Evolutionary conservation across 345 rosid genomes (phyloP), one percentile per base, ranked within the genome.

Genomic region (Eutrema yunnanense): DNA sequence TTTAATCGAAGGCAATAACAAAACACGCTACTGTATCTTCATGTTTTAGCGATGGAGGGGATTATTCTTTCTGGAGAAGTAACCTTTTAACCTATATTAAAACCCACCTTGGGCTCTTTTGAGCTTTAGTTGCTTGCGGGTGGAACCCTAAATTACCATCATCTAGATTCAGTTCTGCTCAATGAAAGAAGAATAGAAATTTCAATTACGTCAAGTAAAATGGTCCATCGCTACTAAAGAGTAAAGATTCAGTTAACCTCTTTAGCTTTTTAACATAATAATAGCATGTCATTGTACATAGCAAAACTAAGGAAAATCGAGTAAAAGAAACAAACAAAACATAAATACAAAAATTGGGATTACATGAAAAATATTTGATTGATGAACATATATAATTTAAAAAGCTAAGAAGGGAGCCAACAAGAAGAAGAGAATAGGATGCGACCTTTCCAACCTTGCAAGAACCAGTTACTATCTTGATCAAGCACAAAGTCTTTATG

Each of bases 401-500:
- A 32, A 47, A 41, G 61, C 73, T 78, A 78, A 48, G 75, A 77
- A 62, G 95, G 84, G 41, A 84, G 72, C 97, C 97, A 94, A 75
- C 89, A 82, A 11, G 89, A 77, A n/a, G 88, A 76, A 70, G 85
- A 91, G 65, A 30, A 72, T 2, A 85, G 47, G 47, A 86, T 91
- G 33, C 97, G 79, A 41, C 98, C 98, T 82, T 88, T 94, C 98
- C 98, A 89, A 44, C 97, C 92, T 77, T 81, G 90, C 70, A 91
- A 75, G 84, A 94, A 82, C 96, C 97, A 89, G 53, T 83, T 55
- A 46, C 75, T 51, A 72, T 86, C 93, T 70, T 78, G 82, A 62
- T 88, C 92, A 12, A 91, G 61, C 37, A 82, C 82, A 62, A 86
- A 94, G 72, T 91, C 93, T 66, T 84, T 84, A 77, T 89, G 90